Percentiles rank a stretch among this genome's conserved stretches.
These are phyloP conservation scores for Xylaria palmicola DNA, from an alignment of 495 filamentous ascomycete species.

Conservation along the genomic window DNA sequence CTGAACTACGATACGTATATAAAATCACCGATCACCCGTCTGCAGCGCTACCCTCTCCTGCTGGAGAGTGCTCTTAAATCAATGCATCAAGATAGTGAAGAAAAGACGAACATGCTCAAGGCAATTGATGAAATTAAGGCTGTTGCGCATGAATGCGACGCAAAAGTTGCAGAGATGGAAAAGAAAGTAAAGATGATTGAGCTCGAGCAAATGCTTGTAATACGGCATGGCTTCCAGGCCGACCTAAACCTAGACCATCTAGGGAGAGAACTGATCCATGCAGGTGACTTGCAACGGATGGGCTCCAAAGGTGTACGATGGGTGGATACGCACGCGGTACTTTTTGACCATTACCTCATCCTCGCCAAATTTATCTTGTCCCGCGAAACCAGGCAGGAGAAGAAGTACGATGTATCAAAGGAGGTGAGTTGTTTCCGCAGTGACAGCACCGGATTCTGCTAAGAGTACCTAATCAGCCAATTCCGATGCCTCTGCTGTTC, in stretches of 20 bases:
- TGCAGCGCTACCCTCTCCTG: conserved; percentile 88
- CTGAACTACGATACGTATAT: conserved; percentile 93
- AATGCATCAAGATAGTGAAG: conserved; percentile 79
- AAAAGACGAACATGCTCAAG: conserved; percentile 79
- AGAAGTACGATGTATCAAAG: conserved; percentile 93
- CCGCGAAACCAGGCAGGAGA: conserved; percentile 70
- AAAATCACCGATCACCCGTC: conserved; percentile 86
- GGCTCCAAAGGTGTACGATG: conserved; percentile 85
- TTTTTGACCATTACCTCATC: conserved; percentile 97
- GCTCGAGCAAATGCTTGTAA: conserved; percentile 74
- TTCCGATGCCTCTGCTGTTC: conserved; percentile 94
- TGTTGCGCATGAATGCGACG: conserved; percentile 90
- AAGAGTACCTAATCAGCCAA: conserved; percentile 58
- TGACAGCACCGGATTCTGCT: not conserved
- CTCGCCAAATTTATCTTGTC: conserved; percentile 76
- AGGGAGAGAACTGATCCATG: conserved; percentile 82
- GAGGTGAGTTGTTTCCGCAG: conserved; percentile 53
- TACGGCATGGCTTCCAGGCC: conserved; percentile 82
- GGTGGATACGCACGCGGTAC: conserved; percentile 86
- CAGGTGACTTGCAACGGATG: conserved; percentile 85
- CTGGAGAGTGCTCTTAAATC: conserved; percentile 81
- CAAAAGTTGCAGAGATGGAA: conserved; percentile 88
- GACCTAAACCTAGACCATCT: conserved; percentile 92
- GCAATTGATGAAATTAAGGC: conserved; percentile 95
- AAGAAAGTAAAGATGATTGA: conserved; percentile 90